Percentiles rank a stretch among this genome's conserved stretches.
These are phyloP conservation scores for Aspergillus eucalypticola DNA, from an alignment of 2,329 filamentous ascomycete genomes.

Conservation along the genomic window DNA sequence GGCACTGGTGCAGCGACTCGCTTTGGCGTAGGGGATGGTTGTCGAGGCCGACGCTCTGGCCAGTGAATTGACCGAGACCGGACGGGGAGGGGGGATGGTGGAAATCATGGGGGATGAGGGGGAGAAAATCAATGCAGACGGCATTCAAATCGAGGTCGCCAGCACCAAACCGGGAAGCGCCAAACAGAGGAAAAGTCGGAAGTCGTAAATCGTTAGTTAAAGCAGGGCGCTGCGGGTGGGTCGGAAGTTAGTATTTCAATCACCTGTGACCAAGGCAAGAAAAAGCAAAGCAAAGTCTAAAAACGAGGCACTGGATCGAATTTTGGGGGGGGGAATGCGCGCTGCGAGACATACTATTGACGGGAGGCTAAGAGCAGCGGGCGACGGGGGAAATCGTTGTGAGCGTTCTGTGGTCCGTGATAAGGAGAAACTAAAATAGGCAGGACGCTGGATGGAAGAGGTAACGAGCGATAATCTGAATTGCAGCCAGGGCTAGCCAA, in stretches of 20 bases:
- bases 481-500: constrained; percentile 23
- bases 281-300: constrained; percentile 7
- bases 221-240: constrained; percentile 5
- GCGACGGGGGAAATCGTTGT: not conserved
- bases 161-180: constrained; percentile 11
- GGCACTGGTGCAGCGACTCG: constrained; percentile 29
- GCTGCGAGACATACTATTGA: not conserved
- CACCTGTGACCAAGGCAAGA: constrained; percentile 3
- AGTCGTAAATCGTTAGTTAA: constrained; percentile 21
- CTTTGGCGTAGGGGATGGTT: constrained; percentile 25
- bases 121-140: constrained; percentile 16
- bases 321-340: not conserved
- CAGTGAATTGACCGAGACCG: constrained; percentile 37
- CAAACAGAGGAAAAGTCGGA: constrained; percentile 11
- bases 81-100: constrained; percentile 32
- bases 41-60: constrained; percentile 25
- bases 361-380: not conserved
- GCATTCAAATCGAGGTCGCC: constrained; percentile 12
- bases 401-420: not conserved
- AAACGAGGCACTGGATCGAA: not conserved
- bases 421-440: constrained; percentile 6
- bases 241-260: constrained; percentile 3
- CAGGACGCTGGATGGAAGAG: not conserved
- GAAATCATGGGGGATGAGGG: constrained; percentile 29
- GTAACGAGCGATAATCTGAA: constrained; percentile 11